Conservation (phyloP, 2,329 filamentous ascomycete genomes). For the Alternaria gansuensis region DNA sequence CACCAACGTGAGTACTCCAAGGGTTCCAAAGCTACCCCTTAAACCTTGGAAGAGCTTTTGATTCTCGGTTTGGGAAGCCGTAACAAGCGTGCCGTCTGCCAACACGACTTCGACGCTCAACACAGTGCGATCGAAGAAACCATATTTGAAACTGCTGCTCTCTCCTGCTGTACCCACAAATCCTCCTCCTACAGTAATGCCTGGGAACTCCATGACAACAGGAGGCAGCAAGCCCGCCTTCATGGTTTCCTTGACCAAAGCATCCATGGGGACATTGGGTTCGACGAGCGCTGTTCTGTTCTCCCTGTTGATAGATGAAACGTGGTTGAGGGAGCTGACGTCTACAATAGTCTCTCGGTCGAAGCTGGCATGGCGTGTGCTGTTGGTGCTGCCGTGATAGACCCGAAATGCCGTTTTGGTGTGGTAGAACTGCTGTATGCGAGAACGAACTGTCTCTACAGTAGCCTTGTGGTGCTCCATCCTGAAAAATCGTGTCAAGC, state of each 20-base stretch:
- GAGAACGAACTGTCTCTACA: slow-evolving; percentile 35
- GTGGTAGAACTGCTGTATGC: slow-evolving; percentile 39
- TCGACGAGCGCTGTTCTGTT: slow-evolving; percentile 68
- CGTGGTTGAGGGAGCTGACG: slow-evolving; percentile 69
- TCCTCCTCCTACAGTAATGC: slow-evolving; percentile 73
- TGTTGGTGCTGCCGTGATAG: slow-evolving; percentile 80
- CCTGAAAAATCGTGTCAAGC: not conserved
- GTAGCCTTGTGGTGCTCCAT: slow-evolving; percentile 39
- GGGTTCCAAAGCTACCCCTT: slow-evolving; percentile 67
- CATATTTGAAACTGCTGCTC: slow-evolving; percentile 72
- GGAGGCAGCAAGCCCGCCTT: slow-evolving; percentile 65
- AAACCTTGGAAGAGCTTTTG: slow-evolving; percentile 67
- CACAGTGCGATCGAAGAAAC: slow-evolving; percentile 72
- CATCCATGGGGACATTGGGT: slow-evolving; percentile 74
- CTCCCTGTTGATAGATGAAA: slow-evolving; percentile 66
- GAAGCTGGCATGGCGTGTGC: slow-evolving; percentile 66
- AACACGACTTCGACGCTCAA: slow-evolving; percentile 70
- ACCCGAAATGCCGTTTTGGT: slow-evolving; percentile 53
- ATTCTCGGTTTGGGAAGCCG: slow-evolving; percentile 57
- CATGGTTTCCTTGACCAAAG: slow-evolving; percentile 66
- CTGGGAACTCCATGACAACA: slow-evolving; percentile 76
- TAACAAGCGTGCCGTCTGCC: slow-evolving; percentile 64
- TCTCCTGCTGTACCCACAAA: slow-evolving; percentile 74
- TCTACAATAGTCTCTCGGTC: slow-evolving; percentile 62
- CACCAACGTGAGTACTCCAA: slow-evolving; percentile 68